phyloP scores from a whole-genome alignment of 2,329 filamentous ascomycete species.

The Fusarium haematococcum region DNA sequence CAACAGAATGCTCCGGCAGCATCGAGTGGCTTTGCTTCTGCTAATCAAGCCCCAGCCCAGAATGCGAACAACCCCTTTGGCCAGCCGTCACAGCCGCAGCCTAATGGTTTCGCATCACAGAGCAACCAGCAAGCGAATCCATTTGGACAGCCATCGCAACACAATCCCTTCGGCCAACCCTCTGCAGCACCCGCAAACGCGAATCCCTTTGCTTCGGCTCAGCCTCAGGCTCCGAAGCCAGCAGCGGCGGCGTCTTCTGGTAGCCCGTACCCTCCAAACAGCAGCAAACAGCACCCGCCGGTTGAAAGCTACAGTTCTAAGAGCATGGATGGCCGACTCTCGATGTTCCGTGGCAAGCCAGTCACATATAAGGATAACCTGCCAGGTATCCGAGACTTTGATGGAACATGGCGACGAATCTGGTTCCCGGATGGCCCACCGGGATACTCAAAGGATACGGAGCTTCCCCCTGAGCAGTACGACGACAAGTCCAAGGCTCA shows the following conservation, averaged over 20 bases:
- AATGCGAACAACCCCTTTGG: conserved; percentile 44
- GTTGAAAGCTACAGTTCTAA: conserved; percentile 58
- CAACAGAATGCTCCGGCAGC: conserved; percentile 29
- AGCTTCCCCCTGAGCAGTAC: conserved; percentile 68
- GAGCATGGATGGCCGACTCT: conserved; percentile 59
- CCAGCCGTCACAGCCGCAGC: conserved; percentile 38
- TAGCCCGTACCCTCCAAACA: conserved; percentile 59
- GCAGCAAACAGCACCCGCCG: conserved; percentile 58
- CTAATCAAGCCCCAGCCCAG: conserved; percentile 28
- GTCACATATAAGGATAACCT: conserved; percentile 67
- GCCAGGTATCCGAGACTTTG: conserved; percentile 63
- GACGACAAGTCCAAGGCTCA: conserved; percentile 69
- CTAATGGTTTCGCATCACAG: conserved; percentile 40
- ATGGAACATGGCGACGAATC: conserved; percentile 72
- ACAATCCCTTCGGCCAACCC: conserved; percentile 44
- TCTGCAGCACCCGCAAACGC: conserved; percentile 28
- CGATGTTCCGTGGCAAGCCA: conserved; percentile 71
- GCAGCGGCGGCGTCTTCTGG: conserved; percentile 17
- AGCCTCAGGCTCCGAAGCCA: conserved; percentile 9
- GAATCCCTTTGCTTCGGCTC: conserved; percentile 42
- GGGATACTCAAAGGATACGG: conserved; percentile 71
- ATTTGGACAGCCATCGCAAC: conserved; percentile 42
- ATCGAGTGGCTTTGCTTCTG: conserved; percentile 45
- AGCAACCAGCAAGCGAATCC: conserved; percentile 38
- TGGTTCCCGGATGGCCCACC: conserved; percentile 81